Evolutionary conservation across 1,284 basidiomycete species (phyloP).

Genomic region (Coniferiporia weirii): DNA sequence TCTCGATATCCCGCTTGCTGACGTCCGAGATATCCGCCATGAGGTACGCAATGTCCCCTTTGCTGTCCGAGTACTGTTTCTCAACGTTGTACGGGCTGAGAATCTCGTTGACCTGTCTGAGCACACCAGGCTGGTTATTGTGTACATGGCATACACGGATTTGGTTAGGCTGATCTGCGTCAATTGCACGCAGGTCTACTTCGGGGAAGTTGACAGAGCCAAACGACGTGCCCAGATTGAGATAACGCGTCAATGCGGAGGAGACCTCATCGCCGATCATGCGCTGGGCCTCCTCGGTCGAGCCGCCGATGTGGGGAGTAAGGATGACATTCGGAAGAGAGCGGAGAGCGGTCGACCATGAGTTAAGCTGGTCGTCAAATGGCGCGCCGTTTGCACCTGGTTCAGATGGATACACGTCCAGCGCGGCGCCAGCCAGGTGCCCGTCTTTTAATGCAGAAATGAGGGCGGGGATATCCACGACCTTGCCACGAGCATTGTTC

Average conservation of each 20-base stretch:
- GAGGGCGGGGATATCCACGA: conserved; percentile 93
- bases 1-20: conserved; percentile 76
- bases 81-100: conserved; percentile 96
- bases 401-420: conserved; percentile 95
- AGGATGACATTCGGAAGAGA: conserved; percentile 85
- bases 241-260: conserved; percentile 80
- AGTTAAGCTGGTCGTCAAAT: conserved; percentile 82
- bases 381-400: conserved; percentile 86
- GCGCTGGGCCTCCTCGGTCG: conserved; percentile 96
- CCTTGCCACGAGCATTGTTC: conserved; percentile 95
- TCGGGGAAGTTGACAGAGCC: conserved; percentile 99
- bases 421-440: conserved; percentile 88
- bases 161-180: conserved; percentile 74
- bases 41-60: conserved; percentile 91
- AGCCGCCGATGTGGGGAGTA: conserved; percentile 98
- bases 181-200: conserved; percentile 92
- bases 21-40: conserved; percentile 96
- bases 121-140: conserved; percentile 95
- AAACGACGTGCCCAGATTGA: conserved; percentile 87
- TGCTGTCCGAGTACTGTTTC: conserved; percentile 97
- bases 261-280: conserved; percentile 98
- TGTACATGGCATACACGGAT: conserved; percentile 96
- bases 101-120: conserved; percentile 91
- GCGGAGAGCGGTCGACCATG: conserved; percentile 74
- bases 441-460: conserved; percentile 77